Evolutionary conservation across 176 grass and related monocot species (phyloP).

Genomic region (Ampelocalamus luodianensis): DNA sequence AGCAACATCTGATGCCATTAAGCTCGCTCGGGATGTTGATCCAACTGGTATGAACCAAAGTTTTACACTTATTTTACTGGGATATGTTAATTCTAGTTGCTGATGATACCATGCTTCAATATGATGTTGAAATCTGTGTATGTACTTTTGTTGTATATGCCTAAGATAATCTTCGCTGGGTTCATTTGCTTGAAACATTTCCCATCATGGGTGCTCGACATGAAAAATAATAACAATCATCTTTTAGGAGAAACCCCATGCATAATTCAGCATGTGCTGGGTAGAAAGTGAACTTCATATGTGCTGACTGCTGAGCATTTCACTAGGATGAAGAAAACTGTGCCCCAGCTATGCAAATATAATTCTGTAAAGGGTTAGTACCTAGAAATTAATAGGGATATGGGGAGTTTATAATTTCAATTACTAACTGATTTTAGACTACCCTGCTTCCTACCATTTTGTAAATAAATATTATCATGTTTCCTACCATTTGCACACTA

Average conservation of each 20-base stretch:
- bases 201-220: background rate
- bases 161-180: background rate
- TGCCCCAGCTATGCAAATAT: background rate
- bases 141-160: background rate
- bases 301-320: background rate
- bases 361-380: background rate
- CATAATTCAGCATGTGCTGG: conserved; percentile 18
- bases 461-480: background rate
- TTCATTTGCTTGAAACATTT: conserved; percentile 27
- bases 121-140: conserved; percentile 18
- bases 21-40: conserved; percentile 88
- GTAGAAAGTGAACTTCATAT: background rate
- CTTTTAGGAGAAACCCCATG: background rate
- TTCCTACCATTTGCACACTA: background rate
- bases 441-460: background rate
- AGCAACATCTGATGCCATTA: conserved; percentile 97
- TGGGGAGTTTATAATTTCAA: background rate
- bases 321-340: background rate
- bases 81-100: conserved; percentile 25
- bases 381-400: background rate
- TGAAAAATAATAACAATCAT: conserved; percentile 4
- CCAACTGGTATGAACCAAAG: conserved; percentile 61
- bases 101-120: conserved; percentile 7
- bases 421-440: background rate
- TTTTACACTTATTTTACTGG: conserved; percentile 2